phyloP scores from a whole-genome alignment of 108 stramenopile species.

The Aurantiochytrium sp. region DNA sequence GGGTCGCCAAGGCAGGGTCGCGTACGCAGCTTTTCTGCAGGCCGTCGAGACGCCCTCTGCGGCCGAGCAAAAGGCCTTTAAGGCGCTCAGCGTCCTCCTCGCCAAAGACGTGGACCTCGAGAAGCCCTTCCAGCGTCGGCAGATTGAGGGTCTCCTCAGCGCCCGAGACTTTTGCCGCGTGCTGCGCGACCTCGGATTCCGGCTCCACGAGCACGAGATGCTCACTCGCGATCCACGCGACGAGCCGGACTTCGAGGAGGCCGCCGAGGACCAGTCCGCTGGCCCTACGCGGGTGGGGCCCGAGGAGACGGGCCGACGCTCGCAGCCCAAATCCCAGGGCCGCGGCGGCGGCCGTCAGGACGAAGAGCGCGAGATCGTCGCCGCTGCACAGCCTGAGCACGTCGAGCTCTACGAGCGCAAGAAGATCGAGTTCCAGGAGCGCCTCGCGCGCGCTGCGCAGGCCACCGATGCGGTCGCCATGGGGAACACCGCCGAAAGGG shows the following conservation, averaged over 20 bases:
- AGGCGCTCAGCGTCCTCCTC: not conserved
- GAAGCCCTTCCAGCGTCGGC: not conserved
- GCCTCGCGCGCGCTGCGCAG: conserved; percentile 11
- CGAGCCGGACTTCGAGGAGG: not conserved
- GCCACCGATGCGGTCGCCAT: not conserved
- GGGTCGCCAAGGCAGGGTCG: conserved; percentile 33
- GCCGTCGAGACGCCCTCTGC: conserved; percentile 3
- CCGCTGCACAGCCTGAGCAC: not conserved
- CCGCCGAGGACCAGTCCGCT: not conserved
- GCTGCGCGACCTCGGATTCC: conserved; percentile 52
- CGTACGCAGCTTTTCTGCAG: conserved; percentile 31
- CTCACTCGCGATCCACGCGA: not conserved
- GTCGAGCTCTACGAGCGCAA: not conserved
- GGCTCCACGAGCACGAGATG: conserved; percentile 51
- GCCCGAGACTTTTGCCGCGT: conserved; percentile 48
- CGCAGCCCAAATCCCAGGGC: too few relatives aligned
- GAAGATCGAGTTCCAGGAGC: not conserved
- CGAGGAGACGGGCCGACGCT: not conserved
- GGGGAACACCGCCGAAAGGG: conserved; percentile 1
- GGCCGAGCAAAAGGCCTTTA: not conserved
- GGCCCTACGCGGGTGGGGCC: not conserved
- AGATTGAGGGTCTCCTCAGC: conserved; percentile 29
- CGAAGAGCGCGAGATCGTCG: not conserved
- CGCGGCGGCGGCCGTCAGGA: too few relatives aligned
- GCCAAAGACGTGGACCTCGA: not conserved